A percentile compares a stretch with the other conserved stretches of the same genome.
These are phyloP conservation scores for Candida mesenterica DNA, from an alignment of 1,139 yeast species.

Conservation along the genomic window DNA sequence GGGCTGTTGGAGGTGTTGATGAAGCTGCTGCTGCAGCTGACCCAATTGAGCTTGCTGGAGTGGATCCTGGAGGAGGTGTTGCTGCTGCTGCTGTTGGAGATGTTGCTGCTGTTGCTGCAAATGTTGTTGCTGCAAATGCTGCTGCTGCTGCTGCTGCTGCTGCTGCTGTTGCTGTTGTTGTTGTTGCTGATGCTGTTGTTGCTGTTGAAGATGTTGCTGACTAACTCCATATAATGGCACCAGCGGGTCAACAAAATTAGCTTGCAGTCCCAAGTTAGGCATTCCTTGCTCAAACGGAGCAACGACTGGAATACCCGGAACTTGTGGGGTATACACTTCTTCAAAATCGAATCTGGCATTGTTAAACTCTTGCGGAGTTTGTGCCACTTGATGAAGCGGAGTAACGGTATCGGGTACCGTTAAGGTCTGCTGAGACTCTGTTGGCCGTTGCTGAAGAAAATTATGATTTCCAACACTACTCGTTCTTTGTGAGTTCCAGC, in stretches of 20 bases:
- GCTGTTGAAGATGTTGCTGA: slow-evolving; percentile 1
- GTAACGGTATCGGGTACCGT: too few species aligned
- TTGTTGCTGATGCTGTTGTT: slow-evolving; percentile 5
- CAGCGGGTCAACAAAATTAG: too few species aligned
- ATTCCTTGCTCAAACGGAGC: background rate
- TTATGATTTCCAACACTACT: background rate
- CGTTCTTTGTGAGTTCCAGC: background rate
- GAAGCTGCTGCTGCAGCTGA: slow-evolving; percentile 4
- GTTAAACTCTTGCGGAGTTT: background rate
- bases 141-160: slow-evolving; percentile 5
- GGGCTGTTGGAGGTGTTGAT: background rate
- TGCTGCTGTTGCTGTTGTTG: slow-evolving; percentile 4
- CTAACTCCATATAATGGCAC: background rate
- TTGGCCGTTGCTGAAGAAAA: background rate
- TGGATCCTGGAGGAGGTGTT: slow-evolving; percentile 9
- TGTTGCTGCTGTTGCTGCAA: slow-evolving; percentile 6
- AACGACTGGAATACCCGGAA: background rate
- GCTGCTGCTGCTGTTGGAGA: slow-evolving; percentile 9
- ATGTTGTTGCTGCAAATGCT: slow-evolving; percentile 4
- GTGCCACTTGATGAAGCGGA: too few species aligned
- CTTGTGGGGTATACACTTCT: background rate
- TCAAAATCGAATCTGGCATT: background rate
- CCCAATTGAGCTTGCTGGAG: slow-evolving; percentile 8
- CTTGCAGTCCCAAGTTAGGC: too few species aligned
- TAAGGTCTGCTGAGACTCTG: too few species aligned